phyloP scores from a whole-genome alignment of 2,329 filamentous ascomycete genomes.

The Colletotrichum graminicola region DNA sequence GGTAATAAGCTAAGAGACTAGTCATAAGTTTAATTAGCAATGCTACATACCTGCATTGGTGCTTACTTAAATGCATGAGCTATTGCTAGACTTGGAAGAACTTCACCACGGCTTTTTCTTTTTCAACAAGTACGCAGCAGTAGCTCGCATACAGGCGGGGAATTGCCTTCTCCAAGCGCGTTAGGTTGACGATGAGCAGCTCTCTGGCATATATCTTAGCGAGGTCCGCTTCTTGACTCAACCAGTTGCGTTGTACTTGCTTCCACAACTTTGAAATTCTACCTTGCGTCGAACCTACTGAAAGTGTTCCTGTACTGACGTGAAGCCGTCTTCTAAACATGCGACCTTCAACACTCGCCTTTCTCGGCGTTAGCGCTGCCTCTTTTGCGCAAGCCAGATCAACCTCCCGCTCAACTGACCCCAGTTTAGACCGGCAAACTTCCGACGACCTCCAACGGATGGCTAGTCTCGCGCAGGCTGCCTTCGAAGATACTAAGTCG shows the following conservation, averaged over 20 bases:
- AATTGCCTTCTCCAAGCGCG: neutral
- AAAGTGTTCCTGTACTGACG: neutral
- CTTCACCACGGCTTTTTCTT: neutral
- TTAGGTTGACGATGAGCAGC: neutral
- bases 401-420: conserved; percentile 5
- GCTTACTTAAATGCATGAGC: conserved; percentile 1
- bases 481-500: conserved; percentile 45
- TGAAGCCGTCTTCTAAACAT: neutral
- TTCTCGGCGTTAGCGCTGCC: neutral
- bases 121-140: neutral
- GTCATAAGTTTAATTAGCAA: neutral
- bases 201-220: too few relatives aligned
- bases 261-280: neutral
- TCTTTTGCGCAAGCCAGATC: conserved; percentile 37
- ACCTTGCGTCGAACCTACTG: neutral
- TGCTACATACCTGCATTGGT: conserved; percentile 27
- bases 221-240: neutral
- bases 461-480: conserved; percentile 30
- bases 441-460: conserved; percentile 20
- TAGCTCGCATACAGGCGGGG: neutral
- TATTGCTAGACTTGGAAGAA: neutral
- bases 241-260: neutral
- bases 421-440: neutral
- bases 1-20: neutral
- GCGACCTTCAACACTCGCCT: neutral